phyloP scores from a whole-genome alignment of 2,329 filamentous ascomycete genomes.

The Neopestalotiopsis sp. region DNA sequence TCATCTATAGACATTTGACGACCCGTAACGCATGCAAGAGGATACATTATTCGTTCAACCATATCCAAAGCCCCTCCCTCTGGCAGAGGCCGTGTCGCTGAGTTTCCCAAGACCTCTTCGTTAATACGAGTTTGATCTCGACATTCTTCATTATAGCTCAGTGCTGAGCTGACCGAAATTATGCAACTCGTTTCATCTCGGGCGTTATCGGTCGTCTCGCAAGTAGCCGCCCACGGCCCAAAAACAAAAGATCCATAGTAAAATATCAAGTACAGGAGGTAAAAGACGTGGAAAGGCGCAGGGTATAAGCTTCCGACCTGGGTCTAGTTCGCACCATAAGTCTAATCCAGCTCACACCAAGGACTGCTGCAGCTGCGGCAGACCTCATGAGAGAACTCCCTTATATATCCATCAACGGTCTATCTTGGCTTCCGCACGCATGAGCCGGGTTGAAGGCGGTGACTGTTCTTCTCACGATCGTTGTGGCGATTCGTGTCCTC shows the following conservation, averaged over 20 bases:
- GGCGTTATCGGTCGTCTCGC: background rate
- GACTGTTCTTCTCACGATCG: background rate
- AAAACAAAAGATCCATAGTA: background rate
- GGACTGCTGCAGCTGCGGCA: background rate
- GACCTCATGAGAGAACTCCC: slow-evolving; percentile 5
- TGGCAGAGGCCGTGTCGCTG: background rate
- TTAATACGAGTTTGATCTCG: background rate
- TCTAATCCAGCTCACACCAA: slow-evolving; percentile 13
- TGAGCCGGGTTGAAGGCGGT: background rate
- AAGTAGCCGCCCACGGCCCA: background rate
- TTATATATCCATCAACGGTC: slow-evolving; percentile 6
- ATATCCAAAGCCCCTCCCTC: background rate
- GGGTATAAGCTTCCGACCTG: slow-evolving; percentile 13
- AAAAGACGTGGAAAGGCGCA: slow-evolving; percentile 3
- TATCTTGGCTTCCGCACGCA: slow-evolving; percentile 1
- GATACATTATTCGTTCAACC: slow-evolving; percentile 5
- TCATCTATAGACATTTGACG: slow-evolving; percentile 2
- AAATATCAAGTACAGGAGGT: slow-evolving; percentile 5
- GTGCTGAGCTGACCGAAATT: background rate
- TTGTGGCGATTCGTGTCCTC: slow-evolving; percentile 7
- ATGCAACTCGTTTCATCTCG: background rate
- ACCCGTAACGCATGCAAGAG: background rate
- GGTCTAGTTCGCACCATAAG: slow-evolving; percentile 1
- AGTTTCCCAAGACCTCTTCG: background rate
- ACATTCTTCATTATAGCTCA: background rate